Evolutionary conservation across 345 rosid genomes (phyloP).

Genomic region (Pistacia integerrima): DNA sequence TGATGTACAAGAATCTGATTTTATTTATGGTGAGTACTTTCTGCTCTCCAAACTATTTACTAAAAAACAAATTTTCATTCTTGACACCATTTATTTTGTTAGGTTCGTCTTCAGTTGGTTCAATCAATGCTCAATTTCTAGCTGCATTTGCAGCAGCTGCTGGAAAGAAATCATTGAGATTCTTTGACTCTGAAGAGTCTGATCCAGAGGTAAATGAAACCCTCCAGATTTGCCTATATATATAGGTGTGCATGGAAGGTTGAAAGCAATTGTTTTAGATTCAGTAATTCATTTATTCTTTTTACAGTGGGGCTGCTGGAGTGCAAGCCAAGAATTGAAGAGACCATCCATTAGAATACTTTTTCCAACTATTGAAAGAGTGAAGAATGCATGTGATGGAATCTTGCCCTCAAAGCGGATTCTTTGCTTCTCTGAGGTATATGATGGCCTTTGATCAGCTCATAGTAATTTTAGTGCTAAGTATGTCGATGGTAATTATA

Average conservation of each 20-base stretch:
- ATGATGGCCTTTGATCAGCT: constrained; percentile 18
- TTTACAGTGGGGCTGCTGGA: constrained; percentile 96
- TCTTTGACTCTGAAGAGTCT: constrained; percentile 82
- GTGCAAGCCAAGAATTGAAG: constrained; percentile 72
- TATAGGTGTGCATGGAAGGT: constrained; percentile 10
- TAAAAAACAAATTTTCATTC: background rate
- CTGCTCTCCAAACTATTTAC: constrained; percentile 1
- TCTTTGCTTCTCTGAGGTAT: constrained; percentile 97
- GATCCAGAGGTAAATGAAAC: constrained; percentile 77
- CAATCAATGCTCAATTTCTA: constrained; percentile 68
- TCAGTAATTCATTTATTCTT: constrained; percentile 19
- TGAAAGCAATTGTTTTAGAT: constrained; percentile 12
- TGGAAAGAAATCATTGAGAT: constrained; percentile 63
- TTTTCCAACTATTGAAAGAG: constrained; percentile 86
- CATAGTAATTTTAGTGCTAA: background rate
- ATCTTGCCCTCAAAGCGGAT: constrained; percentile 65
- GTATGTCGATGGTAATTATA: too few relatives aligned
- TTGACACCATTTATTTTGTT: constrained; percentile 23
- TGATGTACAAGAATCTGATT: constrained; percentile 72
- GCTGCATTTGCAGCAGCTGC: constrained; percentile 82
- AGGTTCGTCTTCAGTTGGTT: constrained; percentile 86
- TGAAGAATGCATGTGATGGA: constrained; percentile 61
- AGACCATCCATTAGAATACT: constrained; percentile 71
- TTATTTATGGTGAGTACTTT: constrained; percentile 64
- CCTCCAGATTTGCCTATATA: constrained; percentile 1